These are phyloP conservation scores for Xylariaceae sp. DNA, from an alignment of 2,329 filamentous ascomycete species.

Conservation along the genomic window DNA sequence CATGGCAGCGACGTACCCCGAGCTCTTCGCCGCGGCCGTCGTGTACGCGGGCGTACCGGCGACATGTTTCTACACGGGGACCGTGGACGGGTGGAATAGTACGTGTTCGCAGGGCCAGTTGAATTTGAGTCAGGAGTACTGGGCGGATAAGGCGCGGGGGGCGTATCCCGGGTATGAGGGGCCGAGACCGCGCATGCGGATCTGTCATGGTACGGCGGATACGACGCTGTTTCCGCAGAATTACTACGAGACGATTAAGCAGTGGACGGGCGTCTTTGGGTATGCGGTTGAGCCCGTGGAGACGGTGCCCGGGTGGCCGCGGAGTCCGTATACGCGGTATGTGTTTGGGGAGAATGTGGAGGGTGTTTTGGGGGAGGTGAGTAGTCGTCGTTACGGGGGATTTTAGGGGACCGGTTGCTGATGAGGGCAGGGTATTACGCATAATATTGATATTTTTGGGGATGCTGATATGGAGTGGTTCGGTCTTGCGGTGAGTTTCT, in stretches of 20 bases:
- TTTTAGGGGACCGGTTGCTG: background rate
- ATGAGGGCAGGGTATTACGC: conserved; percentile 17
- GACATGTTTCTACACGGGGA: conserved; percentile 40
- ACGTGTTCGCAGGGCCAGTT: conserved; percentile 45
- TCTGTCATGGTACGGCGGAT: conserved; percentile 34
- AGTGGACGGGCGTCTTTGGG: conserved; percentile 38
- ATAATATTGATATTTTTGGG: conserved; percentile 20
- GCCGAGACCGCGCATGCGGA: conserved; percentile 29
- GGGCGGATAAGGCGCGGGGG: conserved; percentile 42
- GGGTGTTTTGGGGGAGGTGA: conserved; percentile 20
- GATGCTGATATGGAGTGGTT: conserved; percentile 26
- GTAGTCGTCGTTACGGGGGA: background rate
- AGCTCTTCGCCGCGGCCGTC: conserved; percentile 42
- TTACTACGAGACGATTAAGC: conserved; percentile 32
- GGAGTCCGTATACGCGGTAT: conserved; percentile 20
- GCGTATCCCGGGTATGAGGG: conserved; percentile 35
- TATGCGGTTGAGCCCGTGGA: conserved; percentile 17
- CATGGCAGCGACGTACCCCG: conserved; percentile 43
- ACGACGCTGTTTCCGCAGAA: conserved; percentile 29
- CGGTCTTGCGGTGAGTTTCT: conserved; percentile 16
- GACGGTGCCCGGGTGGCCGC: conserved; percentile 17
- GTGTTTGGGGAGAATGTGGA: conserved; percentile 24
- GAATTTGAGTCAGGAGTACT: conserved; percentile 40
- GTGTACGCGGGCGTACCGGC: conserved; percentile 42
- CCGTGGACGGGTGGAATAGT: conserved; percentile 45